Percentiles rank a stretch among this genome's conserved stretches.
phyloP scores from a whole-genome alignment of 306 rosid species.

The Begonia loranthoides region DNA sequence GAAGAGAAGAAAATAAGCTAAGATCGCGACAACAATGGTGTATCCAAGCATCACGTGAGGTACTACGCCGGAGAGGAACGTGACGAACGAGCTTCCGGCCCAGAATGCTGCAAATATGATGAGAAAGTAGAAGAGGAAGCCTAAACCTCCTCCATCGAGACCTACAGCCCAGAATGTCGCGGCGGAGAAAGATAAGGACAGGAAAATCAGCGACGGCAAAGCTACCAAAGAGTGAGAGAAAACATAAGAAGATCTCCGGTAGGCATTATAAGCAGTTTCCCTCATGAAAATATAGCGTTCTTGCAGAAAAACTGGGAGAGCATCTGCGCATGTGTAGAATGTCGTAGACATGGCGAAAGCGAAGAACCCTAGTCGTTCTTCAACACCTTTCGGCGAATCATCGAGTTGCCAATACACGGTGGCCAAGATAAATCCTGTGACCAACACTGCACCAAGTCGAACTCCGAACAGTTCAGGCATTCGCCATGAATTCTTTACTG shows the following conservation, averaged over 20 bases:
- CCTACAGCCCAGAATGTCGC: slow-evolving; percentile 89
- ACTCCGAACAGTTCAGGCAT: slow-evolving; percentile 72
- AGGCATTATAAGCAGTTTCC: slow-evolving; percentile 82
- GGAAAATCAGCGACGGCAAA: slow-evolving; percentile 39
- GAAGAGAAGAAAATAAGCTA: slow-evolving; percentile 79
- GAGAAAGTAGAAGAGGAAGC: slow-evolving; percentile 50
- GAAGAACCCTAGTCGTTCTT: slow-evolving; percentile 77
- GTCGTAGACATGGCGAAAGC: slow-evolving; percentile 99
- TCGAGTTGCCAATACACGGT: slow-evolving; percentile 81
- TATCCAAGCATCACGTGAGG: slow-evolving; percentile 94
- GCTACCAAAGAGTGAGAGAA: slow-evolving; percentile 48
- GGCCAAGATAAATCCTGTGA: slow-evolving; percentile 75
- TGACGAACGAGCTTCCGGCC: slow-evolving; percentile 90
- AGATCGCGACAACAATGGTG: slow-evolving; percentile 69
- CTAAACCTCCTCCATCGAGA: slow-evolving; percentile 58
- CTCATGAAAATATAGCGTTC: slow-evolving; percentile 88
- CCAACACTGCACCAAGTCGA: slow-evolving; percentile 57
- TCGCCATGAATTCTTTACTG: slow-evolving; percentile 38
- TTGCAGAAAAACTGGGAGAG: slow-evolving; percentile 83
- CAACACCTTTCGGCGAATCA: slow-evolving; percentile 59
- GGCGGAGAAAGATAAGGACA: slow-evolving; percentile 42
- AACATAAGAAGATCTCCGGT: slow-evolving; percentile 60
- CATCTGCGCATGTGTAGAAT: slow-evolving; percentile 87
- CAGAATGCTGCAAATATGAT: slow-evolving; percentile 67
- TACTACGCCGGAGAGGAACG: slow-evolving; percentile 77